phyloP scores from a whole-genome alignment of 2,329 filamentous ascomycete genomes.

The Tricladium varicosporioides region DNA sequence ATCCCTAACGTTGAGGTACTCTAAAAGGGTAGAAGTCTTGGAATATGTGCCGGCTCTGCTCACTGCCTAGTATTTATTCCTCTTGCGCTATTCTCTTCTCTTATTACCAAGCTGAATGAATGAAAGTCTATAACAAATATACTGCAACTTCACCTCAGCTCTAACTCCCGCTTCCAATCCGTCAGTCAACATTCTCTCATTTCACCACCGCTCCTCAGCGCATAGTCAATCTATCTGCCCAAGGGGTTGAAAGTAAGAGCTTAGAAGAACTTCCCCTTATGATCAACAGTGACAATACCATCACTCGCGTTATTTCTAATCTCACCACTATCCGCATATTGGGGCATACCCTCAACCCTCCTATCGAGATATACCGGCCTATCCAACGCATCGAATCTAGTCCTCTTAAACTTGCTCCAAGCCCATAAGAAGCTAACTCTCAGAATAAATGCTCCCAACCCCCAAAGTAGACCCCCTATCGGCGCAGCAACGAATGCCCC shows the following conservation, averaged over 20 bases:
- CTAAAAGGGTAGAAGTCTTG: no score
- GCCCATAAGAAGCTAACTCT: slow-evolving; percentile 59
- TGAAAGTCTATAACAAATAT: no score
- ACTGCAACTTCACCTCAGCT: no score
- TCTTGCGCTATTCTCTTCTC: no score
- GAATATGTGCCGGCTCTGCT: no score
- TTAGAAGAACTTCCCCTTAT: slow-evolving; percentile 35
- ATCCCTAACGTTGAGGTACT: no score
- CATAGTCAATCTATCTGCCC: no score
- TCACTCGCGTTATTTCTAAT: slow-evolving; percentile 20
- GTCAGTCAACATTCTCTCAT: no score
- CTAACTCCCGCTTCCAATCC: no score
- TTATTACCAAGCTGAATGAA: no score
- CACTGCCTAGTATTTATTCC: no score
- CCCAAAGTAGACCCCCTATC: slow-evolving; percentile 72
- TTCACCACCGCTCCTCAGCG: no score
- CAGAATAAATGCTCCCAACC: slow-evolving; percentile 57
- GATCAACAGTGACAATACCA: slow-evolving; percentile 27
- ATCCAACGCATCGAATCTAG: slow-evolving; percentile 67
- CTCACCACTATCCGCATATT: slow-evolving; percentile 29
- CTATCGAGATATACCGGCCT: slow-evolving; percentile 39
- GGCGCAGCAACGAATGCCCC: slow-evolving; percentile 81
- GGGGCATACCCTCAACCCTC: slow-evolving; percentile 26
- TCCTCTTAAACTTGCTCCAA: slow-evolving; percentile 55
- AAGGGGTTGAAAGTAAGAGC: not conserved